Base-by-base conservation (phyloP, 2,329 filamentous ascomycete species). In the Drechslerella coelobrocha region DNA sequence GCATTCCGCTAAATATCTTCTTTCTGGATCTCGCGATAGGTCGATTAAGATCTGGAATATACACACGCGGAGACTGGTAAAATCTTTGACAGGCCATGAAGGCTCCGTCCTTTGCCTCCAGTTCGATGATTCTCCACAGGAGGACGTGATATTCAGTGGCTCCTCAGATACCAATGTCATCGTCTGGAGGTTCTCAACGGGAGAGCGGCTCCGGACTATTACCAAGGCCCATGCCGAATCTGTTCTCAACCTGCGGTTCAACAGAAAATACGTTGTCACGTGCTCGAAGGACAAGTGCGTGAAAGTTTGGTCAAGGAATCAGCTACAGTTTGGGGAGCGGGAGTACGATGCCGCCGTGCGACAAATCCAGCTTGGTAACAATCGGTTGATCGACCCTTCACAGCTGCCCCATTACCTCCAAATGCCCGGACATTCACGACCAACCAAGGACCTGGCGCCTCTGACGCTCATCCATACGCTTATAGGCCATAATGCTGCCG, bases 261-360 rank as follows among this genome's bases (percentile, higher is more conserved):
- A 97, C 77, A 88, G 91, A 74, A 86, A 91, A 7, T 95, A 95
- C 73, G 83, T 99, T 2, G 91, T 97, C 10, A 99, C 94, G 0
- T 97, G 94, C 76, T 97, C 93, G 52, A 99, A 99, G 78, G 94
- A 99, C 79, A 95, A 92, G 79, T 89, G 89, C 0, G 96, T 99
- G 82, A 97, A 97, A 79, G 88, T 99, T 17, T 99, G 96, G 85
- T 97, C 93, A 78, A 87, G 94, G 3, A 84, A 82, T 17, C 82
- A 86, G 17, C 81, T 96, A n/a, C 81, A 81, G 29, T 81, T 83
- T 45, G 85, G 85, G 21, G 85, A 88, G 31, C 37, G 26, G 19
- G 66, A 54, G n/a, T 71, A 61, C 59, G 59, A 71, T n/a, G 50
- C 47, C n/a, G 66, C 66, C 2, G 59, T 71, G 2, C 59, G 66